Evolutionary conservation across 2,329 filamentous ascomycete genomes (phyloP), one percentile per base, ranked within the genome.

Genomic region (Colletotrichum eremochloae): DNA sequence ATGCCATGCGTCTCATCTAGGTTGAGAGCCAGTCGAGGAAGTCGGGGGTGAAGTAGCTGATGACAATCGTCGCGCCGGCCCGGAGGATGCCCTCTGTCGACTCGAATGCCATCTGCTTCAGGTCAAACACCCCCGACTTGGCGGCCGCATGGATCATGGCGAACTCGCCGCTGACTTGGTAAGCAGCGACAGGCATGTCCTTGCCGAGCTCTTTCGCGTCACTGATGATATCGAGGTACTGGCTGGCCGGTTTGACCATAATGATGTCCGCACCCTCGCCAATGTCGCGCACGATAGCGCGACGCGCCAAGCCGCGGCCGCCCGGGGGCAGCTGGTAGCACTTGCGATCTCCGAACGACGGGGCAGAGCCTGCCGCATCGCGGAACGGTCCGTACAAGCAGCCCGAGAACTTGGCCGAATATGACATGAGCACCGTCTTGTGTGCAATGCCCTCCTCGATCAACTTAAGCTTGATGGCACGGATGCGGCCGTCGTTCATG

Each of bases 401-500:
- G 57, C 96, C 96, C 31, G 94, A 96, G 84, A 99, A 99, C 82
- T 99, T 99, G 79, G 96, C 96, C 18, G 95, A 95, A 84, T 99
- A 99, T 5, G 95, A 97, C 96, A 99, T 98, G 73, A 99, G 88
- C 67, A 97, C 89, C 15, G 96, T 93, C 80, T 93, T 92, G 85
- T 99, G 96, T 8, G 95, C 93, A 77, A 98, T 93, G 66, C 96
- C 96, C 71, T 95, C 92, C 82, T 98, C 96, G 71, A 98, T 98
- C 74, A 99, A 87, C 86, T 98, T 98, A 66, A 98, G 89, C 87
- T 99, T 99, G 82, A 99, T 99, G 74, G 95, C 96, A 71, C 96
- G 94, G 78, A 99, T 97, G 75, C 96, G 93, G 38, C 96, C 96
- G 81, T 99, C 96, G 81, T 98, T 99, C 96, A 99, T 99, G 82